Conservation (phyloP, 2,329 filamentous ascomycete genomes). For the Cladophialophora bantiana region DNA sequence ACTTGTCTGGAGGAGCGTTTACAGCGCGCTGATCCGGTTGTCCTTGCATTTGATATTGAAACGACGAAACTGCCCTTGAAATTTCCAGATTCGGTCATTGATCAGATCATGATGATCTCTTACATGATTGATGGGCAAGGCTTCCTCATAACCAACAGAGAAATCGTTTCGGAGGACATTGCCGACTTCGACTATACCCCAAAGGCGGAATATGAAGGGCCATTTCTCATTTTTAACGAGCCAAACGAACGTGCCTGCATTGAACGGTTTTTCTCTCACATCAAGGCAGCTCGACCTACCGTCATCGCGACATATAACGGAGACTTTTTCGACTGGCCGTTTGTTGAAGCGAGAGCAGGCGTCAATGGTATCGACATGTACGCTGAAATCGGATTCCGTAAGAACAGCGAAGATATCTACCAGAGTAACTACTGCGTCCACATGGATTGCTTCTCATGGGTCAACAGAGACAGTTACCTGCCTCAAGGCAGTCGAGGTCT, state of each 20-base stretch:
- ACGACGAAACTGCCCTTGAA: constrained; percentile 95
- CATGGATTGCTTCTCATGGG: constrained; percentile 99
- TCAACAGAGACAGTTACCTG: constrained; percentile 96
- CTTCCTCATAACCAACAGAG: constrained; percentile 95
- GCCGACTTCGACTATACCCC: constrained; percentile 98
- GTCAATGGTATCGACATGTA: constrained; percentile 99
- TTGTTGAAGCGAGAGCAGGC: constrained; percentile 91
- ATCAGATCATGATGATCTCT: constrained; percentile 99
- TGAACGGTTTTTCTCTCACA: constrained; percentile 92
- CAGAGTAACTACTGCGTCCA: constrained; percentile 95
- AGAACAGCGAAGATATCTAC: constrained; percentile 94
- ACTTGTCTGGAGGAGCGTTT: constrained; percentile 85
- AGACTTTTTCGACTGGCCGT: constrained; percentile 99
- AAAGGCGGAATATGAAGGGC: constrained; percentile 91
- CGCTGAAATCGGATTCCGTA: constrained; percentile 94
- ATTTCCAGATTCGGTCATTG: constrained; percentile 91
- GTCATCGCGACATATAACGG: constrained; percentile 99
- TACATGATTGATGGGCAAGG: constrained; percentile 99
- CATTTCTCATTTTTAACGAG: constrained; percentile 98
- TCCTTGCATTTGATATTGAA: constrained; percentile 99
- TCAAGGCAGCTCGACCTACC: constrained; percentile 92
- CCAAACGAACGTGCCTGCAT: constrained; percentile 86
- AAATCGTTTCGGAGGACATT: constrained; percentile 97
- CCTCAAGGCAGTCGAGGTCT: constrained; percentile 96
- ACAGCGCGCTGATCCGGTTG: constrained; percentile 91